Percentiles rank a stretch among this genome's conserved stretches.
phyloP scores from a whole-genome alignment of 164 flowering plant genomes.

The Stephania japonica region DNA sequence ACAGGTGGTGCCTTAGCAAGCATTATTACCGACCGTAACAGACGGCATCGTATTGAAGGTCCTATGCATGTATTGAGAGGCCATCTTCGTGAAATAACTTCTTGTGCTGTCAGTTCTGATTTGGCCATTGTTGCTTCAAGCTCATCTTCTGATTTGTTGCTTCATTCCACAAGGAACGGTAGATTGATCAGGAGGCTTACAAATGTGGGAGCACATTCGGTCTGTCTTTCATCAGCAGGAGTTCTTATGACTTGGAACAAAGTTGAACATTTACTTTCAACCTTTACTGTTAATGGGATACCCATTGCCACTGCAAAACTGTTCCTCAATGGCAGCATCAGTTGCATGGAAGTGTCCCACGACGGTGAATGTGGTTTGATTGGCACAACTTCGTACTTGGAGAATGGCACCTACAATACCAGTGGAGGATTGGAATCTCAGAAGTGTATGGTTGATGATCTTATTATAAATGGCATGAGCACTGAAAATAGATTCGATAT shows the following conservation, averaged over 20 bases:
- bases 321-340: slow-evolving; percentile 41
- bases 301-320: slow-evolving; percentile 48
- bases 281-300: slow-evolving; percentile 73
- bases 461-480: slow-evolving; percentile 20
- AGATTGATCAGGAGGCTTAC: slow-evolving; percentile 61
- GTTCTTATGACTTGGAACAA: slow-evolving; percentile 78
- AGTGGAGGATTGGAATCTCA: slow-evolving; percentile 10
- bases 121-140: slow-evolving; percentile 79
- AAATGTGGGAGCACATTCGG: slow-evolving; percentile 65
- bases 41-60: slow-evolving; percentile 73
- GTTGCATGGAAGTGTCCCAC: slow-evolving; percentile 85
- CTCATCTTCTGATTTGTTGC: slow-evolving; percentile 70
- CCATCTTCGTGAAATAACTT: slow-evolving; percentile 63
- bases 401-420: slow-evolving; percentile 25
- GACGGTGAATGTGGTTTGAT: slow-evolving; percentile 70
- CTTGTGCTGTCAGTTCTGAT: slow-evolving; percentile 82
- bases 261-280: slow-evolving; percentile 38
- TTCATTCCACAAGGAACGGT: slow-evolving; percentile 86
- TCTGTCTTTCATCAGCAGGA: slow-evolving; percentile 76
- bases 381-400: slow-evolving; percentile 46
- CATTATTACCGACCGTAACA: slow-evolving; percentile 43
- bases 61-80: slow-evolving; percentile 89
- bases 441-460: slow-evolving; percentile 13
- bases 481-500: slow-evolving; percentile 34
- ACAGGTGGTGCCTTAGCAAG: slow-evolving; percentile 34